These are phyloP conservation scores for Musa acuminata DNA, from an alignment of 176 grass and related monocot species.

Conservation along the genomic window DNA sequence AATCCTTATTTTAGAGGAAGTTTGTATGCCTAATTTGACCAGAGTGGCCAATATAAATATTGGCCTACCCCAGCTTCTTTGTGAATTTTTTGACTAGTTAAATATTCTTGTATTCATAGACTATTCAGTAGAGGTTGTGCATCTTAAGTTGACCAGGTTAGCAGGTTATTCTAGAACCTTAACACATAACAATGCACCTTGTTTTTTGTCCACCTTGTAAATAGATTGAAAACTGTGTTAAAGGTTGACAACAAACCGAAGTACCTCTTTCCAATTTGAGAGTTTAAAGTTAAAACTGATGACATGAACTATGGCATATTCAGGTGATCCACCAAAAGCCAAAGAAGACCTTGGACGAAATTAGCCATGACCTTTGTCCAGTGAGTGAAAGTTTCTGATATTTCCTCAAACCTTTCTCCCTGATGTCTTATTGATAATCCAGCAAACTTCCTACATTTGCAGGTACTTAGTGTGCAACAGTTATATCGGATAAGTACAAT, in stretches of 20 bases:
- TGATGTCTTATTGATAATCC: not conserved
- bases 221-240: not conserved
- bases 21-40: too few species aligned
- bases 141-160: not conserved
- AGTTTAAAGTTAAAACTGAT: constrained; percentile 1
- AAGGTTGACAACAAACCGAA: not conserved
- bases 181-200: too few species aligned
- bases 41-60: not conserved
- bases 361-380: constrained; percentile 91
- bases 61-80: too few species aligned
- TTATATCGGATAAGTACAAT: constrained; percentile 12
- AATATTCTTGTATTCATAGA: not conserved
- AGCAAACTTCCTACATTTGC: not conserved
- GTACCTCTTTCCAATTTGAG: not conserved
- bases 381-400: constrained; percentile 2
- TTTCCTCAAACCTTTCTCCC: constrained; percentile 1
- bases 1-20: not conserved
- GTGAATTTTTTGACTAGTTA: not conserved
- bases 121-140: not conserved
- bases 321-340: too few species aligned
- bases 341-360: constrained; percentile 48
- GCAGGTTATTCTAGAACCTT: too few species aligned
- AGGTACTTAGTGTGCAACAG: constrained; percentile 53
- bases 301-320: constrained; percentile 17
- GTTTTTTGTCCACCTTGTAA: too few species aligned